Conservation (phyloP, 495 filamentous ascomycete genomes). For the Glutinoglossum americanum region DNA sequence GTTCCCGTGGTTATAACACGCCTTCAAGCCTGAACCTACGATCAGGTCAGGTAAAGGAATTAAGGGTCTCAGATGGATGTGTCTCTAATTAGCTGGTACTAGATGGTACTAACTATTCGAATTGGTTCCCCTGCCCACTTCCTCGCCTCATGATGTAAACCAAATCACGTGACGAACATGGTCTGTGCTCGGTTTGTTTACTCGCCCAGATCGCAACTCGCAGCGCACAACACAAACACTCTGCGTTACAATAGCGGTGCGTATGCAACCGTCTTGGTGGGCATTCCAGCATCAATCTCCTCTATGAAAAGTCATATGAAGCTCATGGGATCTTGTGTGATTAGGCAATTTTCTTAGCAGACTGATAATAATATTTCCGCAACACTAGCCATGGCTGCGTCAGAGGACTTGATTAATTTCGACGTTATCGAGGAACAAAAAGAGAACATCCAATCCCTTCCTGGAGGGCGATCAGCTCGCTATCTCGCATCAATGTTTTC, state of each 20-base stretch:
- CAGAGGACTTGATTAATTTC: slow-evolving; percentile 59
- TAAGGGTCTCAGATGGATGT: not conserved
- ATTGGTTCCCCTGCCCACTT: too few species aligned
- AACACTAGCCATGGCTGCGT: slow-evolving; percentile 22
- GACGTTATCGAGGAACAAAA: slow-evolving; percentile 91
- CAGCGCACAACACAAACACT: not conserved
- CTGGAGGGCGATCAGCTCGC: slow-evolving; percentile 75
- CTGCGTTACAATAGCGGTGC: not conserved
- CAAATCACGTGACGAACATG: not conserved
- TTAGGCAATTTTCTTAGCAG: not conserved
- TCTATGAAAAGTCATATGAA: not conserved
- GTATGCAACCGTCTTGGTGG: not conserved
- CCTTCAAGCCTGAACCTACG: not conserved
- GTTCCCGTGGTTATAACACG: not conserved
- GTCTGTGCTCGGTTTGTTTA: not conserved
- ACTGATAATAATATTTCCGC: not conserved
- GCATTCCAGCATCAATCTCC: not conserved
- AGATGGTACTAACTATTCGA: too few species aligned
- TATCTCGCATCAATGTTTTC: slow-evolving; percentile 74
- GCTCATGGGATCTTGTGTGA: not conserved
- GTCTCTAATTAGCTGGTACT: too few species aligned
- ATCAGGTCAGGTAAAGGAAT: not conserved
- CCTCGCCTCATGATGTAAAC: too few species aligned
- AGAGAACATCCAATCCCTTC: slow-evolving; percentile 89
- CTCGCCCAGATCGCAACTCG: not conserved